Evolutionary conservation across 202 grass and related monocot species (phyloP).

Genomic region (Panicum virgatum): DNA sequence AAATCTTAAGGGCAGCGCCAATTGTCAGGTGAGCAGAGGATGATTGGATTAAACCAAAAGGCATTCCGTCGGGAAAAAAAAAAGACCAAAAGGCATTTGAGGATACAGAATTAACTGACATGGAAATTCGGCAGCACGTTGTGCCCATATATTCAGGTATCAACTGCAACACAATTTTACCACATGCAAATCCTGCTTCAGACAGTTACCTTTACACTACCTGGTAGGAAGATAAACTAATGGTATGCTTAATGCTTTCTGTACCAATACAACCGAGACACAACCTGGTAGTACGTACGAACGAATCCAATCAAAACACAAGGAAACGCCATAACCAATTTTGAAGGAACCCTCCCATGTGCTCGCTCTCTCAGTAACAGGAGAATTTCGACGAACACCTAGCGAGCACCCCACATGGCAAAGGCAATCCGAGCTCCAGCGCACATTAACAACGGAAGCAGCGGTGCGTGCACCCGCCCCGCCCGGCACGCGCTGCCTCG

Average conservation of each 20-base stretch:
- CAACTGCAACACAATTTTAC: neutral
- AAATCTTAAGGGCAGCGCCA: neutral
- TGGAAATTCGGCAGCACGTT: neutral
- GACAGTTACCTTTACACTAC: neutral
- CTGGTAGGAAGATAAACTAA: neutral
- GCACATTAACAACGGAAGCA: neutral
- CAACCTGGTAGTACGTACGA: neutral
- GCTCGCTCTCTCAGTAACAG: neutral
- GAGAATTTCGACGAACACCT: conserved; percentile 23
- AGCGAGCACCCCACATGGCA: neutral
- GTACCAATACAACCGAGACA: neutral
- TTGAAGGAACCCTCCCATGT: neutral
- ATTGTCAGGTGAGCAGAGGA: neutral
- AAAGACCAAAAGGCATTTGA: no score
- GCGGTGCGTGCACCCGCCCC: neutral
- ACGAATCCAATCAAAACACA: neutral
- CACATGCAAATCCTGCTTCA: neutral
- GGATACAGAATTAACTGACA: neutral
- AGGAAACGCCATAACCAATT: neutral
- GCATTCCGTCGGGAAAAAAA: neutral
- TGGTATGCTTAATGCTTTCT: neutral
- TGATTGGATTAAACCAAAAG: neutral
- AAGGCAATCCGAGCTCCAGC: neutral
- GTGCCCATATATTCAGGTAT: neutral
- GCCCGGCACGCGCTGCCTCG: neutral